A percentile compares a stretch with the other conserved stretches of the same genome.
These are phyloP conservation scores for Erythrophleum ivorense DNA, from an alignment of 331 rosid species.

Conservation along the genomic window DNA sequence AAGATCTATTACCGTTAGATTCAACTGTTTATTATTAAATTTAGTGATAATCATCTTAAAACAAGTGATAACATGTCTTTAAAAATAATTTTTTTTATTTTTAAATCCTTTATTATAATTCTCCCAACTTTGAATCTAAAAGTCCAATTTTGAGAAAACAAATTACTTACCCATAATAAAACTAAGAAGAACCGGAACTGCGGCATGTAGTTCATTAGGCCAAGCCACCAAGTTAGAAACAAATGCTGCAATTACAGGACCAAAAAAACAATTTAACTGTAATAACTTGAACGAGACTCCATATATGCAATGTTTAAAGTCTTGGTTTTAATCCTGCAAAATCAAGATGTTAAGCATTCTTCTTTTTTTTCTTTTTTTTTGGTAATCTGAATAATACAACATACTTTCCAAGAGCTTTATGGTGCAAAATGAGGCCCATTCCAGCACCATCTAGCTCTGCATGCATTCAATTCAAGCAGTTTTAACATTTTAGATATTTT, in stretches of 20 bases:
- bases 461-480: slow-evolving; percentile 35
- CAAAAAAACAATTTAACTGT: neutral
- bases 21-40: too few relatives aligned
- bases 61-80: too few relatives aligned
- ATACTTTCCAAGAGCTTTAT: slow-evolving; percentile 94
- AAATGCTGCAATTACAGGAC: slow-evolving; percentile 63
- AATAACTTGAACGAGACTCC: neutral
- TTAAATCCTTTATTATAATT: too few relatives aligned
- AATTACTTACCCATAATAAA: slow-evolving; percentile 73
- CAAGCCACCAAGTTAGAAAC: slow-evolving; percentile 69
- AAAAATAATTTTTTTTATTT: too few relatives aligned
- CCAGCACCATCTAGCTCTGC: slow-evolving; percentile 96
- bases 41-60: too few relatives aligned
- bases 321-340: slow-evolving; percentile 5
- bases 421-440: slow-evolving; percentile 82
- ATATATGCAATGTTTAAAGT: neutral
- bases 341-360: neutral
- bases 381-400: slow-evolving; percentile 37
- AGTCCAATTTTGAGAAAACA: slow-evolving; percentile 35
- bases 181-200: slow-evolving; percentile 83
- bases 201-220: slow-evolving; percentile 66
- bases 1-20: too few relatives aligned
- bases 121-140: too few relatives aligned
- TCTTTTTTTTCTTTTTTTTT: neutral
- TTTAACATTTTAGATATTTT: neutral